Evolutionary conservation across 202 grass and related monocot genomes (phyloP), one percentile per base, ranked within the genome.

Genomic region (Hordeum pubiflorum): DNA sequence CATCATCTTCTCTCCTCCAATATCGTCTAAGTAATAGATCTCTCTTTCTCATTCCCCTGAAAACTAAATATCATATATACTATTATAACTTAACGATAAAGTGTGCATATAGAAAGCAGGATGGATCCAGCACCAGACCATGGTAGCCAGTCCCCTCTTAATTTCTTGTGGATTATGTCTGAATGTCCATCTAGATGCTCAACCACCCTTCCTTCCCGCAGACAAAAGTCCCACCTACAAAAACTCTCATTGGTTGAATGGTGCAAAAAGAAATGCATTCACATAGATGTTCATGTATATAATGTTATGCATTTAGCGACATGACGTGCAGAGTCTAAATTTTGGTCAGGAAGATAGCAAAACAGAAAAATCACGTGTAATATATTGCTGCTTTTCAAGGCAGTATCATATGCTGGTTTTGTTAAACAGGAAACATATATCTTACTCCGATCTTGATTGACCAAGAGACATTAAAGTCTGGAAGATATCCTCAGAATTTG

Each of bases 1-100:
- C 96, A 80, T 96, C 90, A 86, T 99, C 96, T 91, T 99, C 96
- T 86, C 92, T 89, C 79, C 92, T 91, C 92, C 96, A 99, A 68
- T 98, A 98, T 60, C 96, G 87, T 38, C 88, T 86, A 74, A 98
- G 88, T 79, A 98, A 89, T 66, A 98, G 83, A 86, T 98, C 95
- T 87, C 95, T 93, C 78, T 85, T 91, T 77, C 82, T 81, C 95
- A 99, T 95, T 88, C 92, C 92, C 96, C 96, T 99, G 90, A 84
- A 91, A 86, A 92, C 75, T 87, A 87, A 87, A 94, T 75, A 78
- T 72, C 75, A 73, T 73, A 55, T 72, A 71, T 66, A 80, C 31
- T 73, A 54, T 75, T 82, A 82, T 50, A 81, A 91, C 76, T 63
- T 68, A 71, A 62, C 29, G 72, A 74, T 68, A 33, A 48, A 68